Conservation (phyloP, 2,329 filamentous ascomycete genomes). For the Cladophialophora chaetospira region DNA sequence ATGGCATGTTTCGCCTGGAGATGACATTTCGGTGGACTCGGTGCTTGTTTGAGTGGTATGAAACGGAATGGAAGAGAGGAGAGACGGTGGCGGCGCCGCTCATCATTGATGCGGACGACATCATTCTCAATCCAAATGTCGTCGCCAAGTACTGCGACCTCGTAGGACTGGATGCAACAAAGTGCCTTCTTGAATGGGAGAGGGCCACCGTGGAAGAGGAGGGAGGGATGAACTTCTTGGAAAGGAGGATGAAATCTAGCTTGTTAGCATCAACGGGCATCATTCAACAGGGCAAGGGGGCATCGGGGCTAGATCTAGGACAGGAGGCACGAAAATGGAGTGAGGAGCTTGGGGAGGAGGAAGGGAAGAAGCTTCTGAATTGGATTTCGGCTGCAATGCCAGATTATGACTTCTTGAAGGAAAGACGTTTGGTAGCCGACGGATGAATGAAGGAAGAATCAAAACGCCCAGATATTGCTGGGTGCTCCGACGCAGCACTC, state of each 20-base stretch:
- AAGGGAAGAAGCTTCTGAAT: slow-evolving; percentile 33
- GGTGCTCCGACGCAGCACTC: no score
- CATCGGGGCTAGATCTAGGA: slow-evolving; percentile 38
- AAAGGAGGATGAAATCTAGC: slow-evolving; percentile 35
- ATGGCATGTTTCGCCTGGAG: slow-evolving; percentile 29
- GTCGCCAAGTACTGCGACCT: slow-evolving; percentile 36
- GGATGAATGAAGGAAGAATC: no score
- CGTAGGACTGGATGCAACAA: slow-evolving; percentile 39
- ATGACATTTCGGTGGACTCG: slow-evolving; percentile 40
- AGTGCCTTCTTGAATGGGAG: slow-evolving; percentile 40
- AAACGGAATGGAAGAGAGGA: slow-evolving; percentile 26
- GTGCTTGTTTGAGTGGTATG: slow-evolving; percentile 41
- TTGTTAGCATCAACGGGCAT: slow-evolving; percentile 39
- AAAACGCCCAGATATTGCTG: no score
- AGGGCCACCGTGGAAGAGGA: slow-evolving; percentile 20
- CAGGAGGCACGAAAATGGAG: slow-evolving; percentile 41
- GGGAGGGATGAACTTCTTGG: slow-evolving; percentile 15
- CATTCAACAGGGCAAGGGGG: slow-evolving; percentile 36
- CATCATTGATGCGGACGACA: slow-evolving; percentile 44
- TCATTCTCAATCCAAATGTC: slow-evolving; percentile 40
- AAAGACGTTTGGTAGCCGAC: slow-evolving; percentile 1
- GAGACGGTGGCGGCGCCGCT: slow-evolving; percentile 28
- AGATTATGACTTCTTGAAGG: slow-evolving; percentile 45
- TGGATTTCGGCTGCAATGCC: slow-evolving; percentile 40
- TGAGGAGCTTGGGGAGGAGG: slow-evolving; percentile 38